Evolutionary conservation across 768 basidiomycete genomes (phyloP).

Genomic region (Lactarius indigo): DNA sequence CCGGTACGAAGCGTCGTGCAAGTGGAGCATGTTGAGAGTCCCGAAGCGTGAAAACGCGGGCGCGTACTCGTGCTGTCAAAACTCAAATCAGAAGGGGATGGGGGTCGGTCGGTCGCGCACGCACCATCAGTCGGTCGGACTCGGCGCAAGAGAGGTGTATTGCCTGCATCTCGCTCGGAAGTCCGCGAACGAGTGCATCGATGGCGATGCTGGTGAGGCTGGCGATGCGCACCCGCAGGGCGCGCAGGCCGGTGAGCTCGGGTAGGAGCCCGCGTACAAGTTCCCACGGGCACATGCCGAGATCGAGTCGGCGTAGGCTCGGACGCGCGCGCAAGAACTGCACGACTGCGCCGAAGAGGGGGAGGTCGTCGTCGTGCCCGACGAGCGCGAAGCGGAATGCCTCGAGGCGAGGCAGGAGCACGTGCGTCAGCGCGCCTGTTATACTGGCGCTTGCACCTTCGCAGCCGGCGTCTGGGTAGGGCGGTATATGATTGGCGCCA

Average conservation of each 20-base stretch:
- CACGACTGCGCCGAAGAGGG: constrained; percentile 51
- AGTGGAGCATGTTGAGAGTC: constrained; percentile 56
- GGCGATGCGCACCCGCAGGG: constrained; percentile 55
- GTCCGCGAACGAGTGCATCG: constrained; percentile 34
- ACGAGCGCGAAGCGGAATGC: constrained; percentile 62
- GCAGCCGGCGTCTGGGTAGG: constrained; percentile 31
- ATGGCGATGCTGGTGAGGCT: constrained; percentile 43
- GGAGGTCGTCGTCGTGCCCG: constrained; percentile 54
- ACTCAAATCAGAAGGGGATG: neutral
- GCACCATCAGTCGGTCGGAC: constrained; percentile 49
- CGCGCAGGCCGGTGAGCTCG: constrained; percentile 48
- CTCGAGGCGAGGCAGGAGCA: constrained; percentile 59
- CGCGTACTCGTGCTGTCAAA: constrained; percentile 51
- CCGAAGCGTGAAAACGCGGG: constrained; percentile 44
- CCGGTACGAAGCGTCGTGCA: constrained; percentile 44
- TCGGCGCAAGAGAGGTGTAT: constrained; percentile 50
- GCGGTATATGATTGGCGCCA: constrained; percentile 56
- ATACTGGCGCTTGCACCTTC: neutral
- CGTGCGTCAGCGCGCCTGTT: constrained; percentile 36
- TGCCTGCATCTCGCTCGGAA: constrained; percentile 45
- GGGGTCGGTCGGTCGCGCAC: constrained; percentile 24
- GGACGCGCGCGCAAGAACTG: constrained; percentile 50
- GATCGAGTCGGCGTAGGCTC: constrained; percentile 52
- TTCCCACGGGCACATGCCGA: constrained; percentile 66
- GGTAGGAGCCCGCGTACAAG: constrained; percentile 50